These are phyloP conservation scores for Neonectria faginata DNA, from an alignment of 2,329 filamentous ascomycete species.

Conservation along the genomic window DNA sequence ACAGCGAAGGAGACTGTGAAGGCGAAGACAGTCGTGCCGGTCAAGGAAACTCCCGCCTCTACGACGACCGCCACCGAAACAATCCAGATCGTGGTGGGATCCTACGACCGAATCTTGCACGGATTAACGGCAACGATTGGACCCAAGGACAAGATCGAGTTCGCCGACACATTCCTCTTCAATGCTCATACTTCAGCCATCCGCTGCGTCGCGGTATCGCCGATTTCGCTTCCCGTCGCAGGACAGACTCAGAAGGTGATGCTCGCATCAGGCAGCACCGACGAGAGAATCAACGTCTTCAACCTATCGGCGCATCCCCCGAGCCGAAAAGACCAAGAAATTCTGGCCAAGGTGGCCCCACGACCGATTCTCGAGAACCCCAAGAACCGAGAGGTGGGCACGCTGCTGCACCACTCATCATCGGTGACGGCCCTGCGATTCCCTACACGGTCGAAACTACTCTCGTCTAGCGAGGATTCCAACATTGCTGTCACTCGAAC, in stretches of 20 bases:
- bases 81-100: slow-evolving; percentile 92
- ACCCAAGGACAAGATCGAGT: slow-evolving; percentile 64
- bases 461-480: slow-evolving; percentile 91
- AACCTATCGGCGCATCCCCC: slow-evolving; percentile 80
- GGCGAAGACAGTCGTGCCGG: slow-evolving; percentile 38
- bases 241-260: slow-evolving; percentile 83
- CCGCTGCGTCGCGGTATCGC: slow-evolving; percentile 87
- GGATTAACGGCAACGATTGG: slow-evolving; percentile 82
- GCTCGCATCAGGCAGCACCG: slow-evolving; percentile 90
- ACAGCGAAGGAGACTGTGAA: slow-evolving; percentile 14
- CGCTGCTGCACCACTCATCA: slow-evolving; percentile 86
- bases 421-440: slow-evolving; percentile 85
- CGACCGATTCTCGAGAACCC: slow-evolving; percentile 85
- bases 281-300: slow-evolving; percentile 96
- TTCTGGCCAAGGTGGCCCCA: slow-evolving; percentile 75
- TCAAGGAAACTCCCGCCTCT: slow-evolving; percentile 37
- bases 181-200: slow-evolving; percentile 92
- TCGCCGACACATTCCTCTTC: slow-evolving; percentile 95
- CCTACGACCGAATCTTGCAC: slow-evolving; percentile 93
- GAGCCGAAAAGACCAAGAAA: slow-evolving; percentile 65
- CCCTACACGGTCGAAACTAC: slow-evolving; percentile 85
- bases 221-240: slow-evolving; percentile 70
- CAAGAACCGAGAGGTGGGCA: slow-evolving; percentile 88
- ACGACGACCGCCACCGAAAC: slow-evolving; percentile 57
- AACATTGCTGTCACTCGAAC: slow-evolving; percentile 89